A percentile compares a stretch with the other conserved stretches of the same genome.
These are phyloP conservation scores for Halophytophthora polymorphica DNA, from an alignment of 352 stramenopile genomes.

Conservation along the genomic window DNA sequence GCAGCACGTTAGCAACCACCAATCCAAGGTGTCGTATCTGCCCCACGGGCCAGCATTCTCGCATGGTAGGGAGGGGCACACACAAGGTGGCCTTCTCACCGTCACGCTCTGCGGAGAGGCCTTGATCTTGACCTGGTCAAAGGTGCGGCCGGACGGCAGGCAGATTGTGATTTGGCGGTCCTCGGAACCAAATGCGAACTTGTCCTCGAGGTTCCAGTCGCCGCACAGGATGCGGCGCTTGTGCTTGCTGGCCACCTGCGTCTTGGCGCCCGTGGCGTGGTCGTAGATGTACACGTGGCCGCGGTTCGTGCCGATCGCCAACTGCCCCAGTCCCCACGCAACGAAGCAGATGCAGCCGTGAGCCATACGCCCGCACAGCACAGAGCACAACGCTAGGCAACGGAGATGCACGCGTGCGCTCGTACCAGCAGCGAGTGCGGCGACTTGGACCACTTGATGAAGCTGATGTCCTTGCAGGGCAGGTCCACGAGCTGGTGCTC, in stretches of 20 bases:
- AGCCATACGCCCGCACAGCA: background rate
- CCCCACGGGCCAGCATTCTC: background rate
- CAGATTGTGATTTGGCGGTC: constrained; percentile 80
- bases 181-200: constrained; percentile 80
- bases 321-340: constrained; percentile 16
- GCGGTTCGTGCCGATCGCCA: constrained; percentile 70
- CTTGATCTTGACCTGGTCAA: constrained; percentile 81
- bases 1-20: constrained; percentile 6
- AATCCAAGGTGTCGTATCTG: too few relatives aligned
- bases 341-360: constrained; percentile 7
- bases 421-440: constrained; percentile 47
- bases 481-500: constrained; percentile 68
- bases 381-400: background rate
- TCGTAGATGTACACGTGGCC: constrained; percentile 83
- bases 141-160: constrained; percentile 49
- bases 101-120: constrained; percentile 63
- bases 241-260: constrained; percentile 66
- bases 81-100: constrained; percentile 14
- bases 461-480: constrained; percentile 69
- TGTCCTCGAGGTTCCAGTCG: constrained; percentile 78
- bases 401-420: background rate
- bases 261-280: constrained; percentile 45
- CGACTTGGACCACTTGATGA: constrained; percentile 81
- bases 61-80: background rate
- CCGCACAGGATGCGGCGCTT: constrained; percentile 76